Conservation (phyloP, 345 rosid species). For the Gossypium longicalyx region DNA sequence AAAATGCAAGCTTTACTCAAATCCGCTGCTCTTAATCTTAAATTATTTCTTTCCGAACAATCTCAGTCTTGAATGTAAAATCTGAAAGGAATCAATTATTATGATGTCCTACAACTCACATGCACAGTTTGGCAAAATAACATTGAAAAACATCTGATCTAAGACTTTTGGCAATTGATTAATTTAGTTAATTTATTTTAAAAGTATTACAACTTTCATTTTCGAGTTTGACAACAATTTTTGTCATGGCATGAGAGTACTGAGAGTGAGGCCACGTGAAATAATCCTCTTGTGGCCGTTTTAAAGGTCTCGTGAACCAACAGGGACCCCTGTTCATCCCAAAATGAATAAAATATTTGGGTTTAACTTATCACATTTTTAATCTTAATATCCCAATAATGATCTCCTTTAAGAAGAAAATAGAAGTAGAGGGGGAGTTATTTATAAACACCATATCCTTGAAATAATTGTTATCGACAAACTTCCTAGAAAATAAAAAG, state of each 20-base stretch:
- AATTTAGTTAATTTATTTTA: no score
- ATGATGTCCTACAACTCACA: neutral
- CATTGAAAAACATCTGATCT: neutral
- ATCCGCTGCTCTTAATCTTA: neutral
- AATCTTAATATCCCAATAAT: neutral
- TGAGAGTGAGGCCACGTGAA: slow-evolving; percentile 7
- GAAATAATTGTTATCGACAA: neutral
- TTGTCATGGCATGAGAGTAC: neutral
- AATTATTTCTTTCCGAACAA: neutral
- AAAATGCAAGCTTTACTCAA: neutral
- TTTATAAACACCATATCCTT: neutral
- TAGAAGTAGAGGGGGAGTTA: neutral
- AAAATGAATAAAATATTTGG: neutral
- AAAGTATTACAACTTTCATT: neutral
- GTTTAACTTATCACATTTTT: neutral
- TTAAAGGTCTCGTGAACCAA: slow-evolving; percentile 39
- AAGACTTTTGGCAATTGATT: neutral
- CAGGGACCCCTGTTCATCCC: slow-evolving; percentile 17
- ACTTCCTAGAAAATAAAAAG: neutral
- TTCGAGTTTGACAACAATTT: neutral
- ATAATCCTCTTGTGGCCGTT: slow-evolving; percentile 22
- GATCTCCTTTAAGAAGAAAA: no score
- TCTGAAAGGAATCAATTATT: no score
- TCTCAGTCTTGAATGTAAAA: neutral
- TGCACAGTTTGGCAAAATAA: neutral